phyloP scores from a whole-genome alignment of 306 rosid genomes.

The Citrullus colocynthis region DNA sequence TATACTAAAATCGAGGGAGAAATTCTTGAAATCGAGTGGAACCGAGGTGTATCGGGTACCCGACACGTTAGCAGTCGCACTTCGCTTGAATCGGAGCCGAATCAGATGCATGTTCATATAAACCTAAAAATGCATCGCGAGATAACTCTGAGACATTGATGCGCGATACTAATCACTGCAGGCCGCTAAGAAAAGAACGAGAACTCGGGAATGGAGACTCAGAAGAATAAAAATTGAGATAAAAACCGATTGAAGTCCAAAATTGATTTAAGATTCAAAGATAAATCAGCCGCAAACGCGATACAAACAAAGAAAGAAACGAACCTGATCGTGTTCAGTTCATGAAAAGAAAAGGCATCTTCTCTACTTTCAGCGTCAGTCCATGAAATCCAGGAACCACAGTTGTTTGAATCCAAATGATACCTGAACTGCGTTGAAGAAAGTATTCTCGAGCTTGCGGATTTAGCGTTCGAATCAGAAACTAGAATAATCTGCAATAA shows the following conservation, averaged over 20 bases:
- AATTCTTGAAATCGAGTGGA: neutral
- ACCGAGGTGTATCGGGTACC: neutral
- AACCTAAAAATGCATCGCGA: neutral
- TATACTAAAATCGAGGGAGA: neutral
- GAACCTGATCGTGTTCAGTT: neutral
- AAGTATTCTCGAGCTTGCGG: too few relatives aligned
- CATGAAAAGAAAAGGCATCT: neutral
- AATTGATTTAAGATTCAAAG: neutral
- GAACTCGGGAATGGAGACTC: neutral
- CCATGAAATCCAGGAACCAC: neutral
- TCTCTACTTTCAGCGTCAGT: neutral
- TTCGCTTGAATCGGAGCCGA: neutral
- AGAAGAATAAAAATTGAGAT: neutral
- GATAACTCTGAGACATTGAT: neutral
- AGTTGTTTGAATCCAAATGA: neutral
- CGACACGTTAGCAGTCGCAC: neutral
- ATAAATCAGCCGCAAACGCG: neutral
- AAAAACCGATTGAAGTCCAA: neutral
- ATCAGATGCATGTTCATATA: neutral
- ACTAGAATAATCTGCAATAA: neutral
- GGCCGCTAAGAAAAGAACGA: neutral
- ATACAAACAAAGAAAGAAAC: neutral
- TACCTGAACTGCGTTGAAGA: neutral
- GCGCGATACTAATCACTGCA: neutral
- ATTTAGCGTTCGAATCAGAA: neutral